A percentile compares a stretch with the other conserved stretches of the same genome.
phyloP scores from a whole-genome alignment of 2,329 filamentous ascomycete species.

The Aspergillaceae sp. region DNA sequence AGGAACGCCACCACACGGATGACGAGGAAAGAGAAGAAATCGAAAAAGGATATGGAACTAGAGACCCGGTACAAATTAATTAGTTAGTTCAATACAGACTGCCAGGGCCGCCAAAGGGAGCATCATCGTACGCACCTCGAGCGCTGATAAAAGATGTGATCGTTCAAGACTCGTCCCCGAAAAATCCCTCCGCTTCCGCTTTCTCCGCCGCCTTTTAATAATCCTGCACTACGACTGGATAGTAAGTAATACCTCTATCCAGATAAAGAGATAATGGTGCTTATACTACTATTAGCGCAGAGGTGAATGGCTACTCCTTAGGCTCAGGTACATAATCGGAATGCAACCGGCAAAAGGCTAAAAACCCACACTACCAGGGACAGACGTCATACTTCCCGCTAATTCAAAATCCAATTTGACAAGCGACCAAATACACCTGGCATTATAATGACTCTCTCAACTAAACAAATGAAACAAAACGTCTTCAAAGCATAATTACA shows the following conservation, averaged over 20 bases:
- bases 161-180: conserved; percentile 7
- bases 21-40: neutral
- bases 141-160: neutral
- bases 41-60: conserved; percentile 2
- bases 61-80: neutral
- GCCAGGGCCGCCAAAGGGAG: conserved; percentile 2
- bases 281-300: no score
- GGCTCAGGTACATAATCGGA: no score
- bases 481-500: neutral
- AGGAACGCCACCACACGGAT: conserved; percentile 8
- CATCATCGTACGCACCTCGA: conserved; percentile 9
- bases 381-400: no score
- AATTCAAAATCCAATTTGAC: neutral
- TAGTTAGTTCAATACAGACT: neutral
- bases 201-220: conserved; percentile 18
- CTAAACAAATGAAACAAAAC: neutral
- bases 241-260: no score
- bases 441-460: neutral
- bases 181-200: conserved; percentile 25
- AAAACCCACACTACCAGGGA: no score
- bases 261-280: no score
- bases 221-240: neutral
- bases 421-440: neutral
- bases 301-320: no score
- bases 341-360: no score